Evolutionary conservation across 2,329 filamentous ascomycete species (phyloP).

Genomic region (Epichloe aotearoae): DNA sequence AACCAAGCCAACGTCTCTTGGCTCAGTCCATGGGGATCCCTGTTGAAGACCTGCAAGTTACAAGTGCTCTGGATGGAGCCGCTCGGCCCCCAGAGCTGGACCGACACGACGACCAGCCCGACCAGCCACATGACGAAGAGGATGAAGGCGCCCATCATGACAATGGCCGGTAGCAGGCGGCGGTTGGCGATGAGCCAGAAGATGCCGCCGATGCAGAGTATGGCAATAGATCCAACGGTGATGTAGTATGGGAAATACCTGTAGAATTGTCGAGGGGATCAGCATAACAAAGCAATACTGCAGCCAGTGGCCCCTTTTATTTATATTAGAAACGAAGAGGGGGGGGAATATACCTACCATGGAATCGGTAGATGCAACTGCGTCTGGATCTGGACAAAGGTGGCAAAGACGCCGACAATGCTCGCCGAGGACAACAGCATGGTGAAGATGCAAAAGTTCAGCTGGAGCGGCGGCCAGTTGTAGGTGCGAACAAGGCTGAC

Average conservation of each 20-base stretch:
- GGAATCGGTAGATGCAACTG: conserved; percentile 41
- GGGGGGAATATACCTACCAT: conserved; percentile 33
- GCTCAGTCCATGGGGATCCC: conserved; percentile 35
- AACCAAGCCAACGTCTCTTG: conserved; percentile 48
- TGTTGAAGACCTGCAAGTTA: conserved; percentile 41
- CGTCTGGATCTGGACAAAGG: conserved; percentile 45
- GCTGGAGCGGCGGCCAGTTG: conserved; percentile 54
- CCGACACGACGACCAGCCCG: conserved; percentile 46
- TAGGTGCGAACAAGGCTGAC: conserved; percentile 41
- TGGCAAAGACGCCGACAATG: conserved; percentile 48
- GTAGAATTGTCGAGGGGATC: neutral
- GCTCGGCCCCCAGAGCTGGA: conserved; percentile 49
- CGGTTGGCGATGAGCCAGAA: conserved; percentile 49
- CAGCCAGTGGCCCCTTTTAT: too few relatives aligned
- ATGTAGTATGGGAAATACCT: conserved; percentile 60
- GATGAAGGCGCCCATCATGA: conserved; percentile 51
- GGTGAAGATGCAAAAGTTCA: conserved; percentile 54
- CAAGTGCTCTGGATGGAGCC: conserved; percentile 48
- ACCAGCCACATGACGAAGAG: conserved; percentile 57
- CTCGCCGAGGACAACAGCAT: conserved; percentile 47
- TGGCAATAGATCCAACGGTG: conserved; percentile 42
- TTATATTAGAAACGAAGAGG: neutral
- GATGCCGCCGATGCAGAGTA: conserved; percentile 53
- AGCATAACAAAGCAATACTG: too few relatives aligned
- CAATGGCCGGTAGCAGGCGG: conserved; percentile 46